These are phyloP conservation scores for Whalleya microplaca DNA, from an alignment of 2,329 filamentous ascomycete species.

Conservation along the genomic window DNA sequence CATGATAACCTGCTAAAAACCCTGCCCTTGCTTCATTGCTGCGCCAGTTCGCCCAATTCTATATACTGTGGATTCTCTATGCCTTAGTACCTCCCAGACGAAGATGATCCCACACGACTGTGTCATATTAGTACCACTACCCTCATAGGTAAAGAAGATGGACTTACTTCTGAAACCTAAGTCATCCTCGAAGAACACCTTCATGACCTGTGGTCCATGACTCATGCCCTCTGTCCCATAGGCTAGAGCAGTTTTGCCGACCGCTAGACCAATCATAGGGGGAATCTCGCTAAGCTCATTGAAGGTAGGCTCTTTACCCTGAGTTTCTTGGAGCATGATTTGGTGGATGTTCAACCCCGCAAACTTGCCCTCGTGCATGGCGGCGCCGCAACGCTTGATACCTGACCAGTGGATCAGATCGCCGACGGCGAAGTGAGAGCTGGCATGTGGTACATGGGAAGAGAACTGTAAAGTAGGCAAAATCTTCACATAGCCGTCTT, in stretches of 20 bases:
- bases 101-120: constrained; percentile 39
- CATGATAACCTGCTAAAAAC: not conserved
- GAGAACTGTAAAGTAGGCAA: constrained; percentile 50
- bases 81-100: constrained; percentile 33
- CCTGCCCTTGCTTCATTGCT: not conserved
- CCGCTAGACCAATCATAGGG: constrained; percentile 71
- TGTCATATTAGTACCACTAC: constrained; percentile 7
- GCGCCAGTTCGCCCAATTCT: constrained; percentile 16
- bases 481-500: constrained; percentile 69
- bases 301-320: constrained; percentile 47
- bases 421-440: constrained; percentile 69
- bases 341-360: constrained; percentile 71
- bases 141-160: not conserved
- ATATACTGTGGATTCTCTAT: constrained; percentile 18
- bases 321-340: constrained; percentile 53
- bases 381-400: constrained; percentile 78
- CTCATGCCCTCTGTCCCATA: constrained; percentile 63
- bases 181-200: constrained; percentile 69
- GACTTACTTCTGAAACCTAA: constrained; percentile 66
- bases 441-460: constrained; percentile 60
- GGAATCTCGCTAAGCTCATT: constrained; percentile 57
- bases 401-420: constrained; percentile 74
- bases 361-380: constrained; percentile 73
- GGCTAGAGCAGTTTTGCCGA: constrained; percentile 70
- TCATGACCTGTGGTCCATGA: constrained; percentile 64